Evolutionary conservation across 2,329 filamentous ascomycete genomes (phyloP).

Genomic region (Mycocentrospora acerina): DNA sequence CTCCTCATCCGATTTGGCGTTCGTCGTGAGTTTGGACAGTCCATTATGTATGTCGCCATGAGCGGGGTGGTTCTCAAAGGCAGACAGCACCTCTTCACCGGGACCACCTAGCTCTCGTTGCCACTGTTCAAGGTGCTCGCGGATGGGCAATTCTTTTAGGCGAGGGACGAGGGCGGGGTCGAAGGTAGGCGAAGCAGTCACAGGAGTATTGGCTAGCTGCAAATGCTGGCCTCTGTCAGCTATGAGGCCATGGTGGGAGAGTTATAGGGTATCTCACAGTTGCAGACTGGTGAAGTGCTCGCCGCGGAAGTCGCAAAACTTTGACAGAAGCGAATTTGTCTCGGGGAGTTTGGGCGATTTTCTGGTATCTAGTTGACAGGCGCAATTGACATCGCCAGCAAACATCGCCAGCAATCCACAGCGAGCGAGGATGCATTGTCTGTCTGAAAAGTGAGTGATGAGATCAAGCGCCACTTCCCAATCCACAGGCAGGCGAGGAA

Average conservation of each 20-base stretch:
- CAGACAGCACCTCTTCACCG: slow-evolving; percentile 27
- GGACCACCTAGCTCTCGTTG: slow-evolving; percentile 44
- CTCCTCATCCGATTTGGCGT: slow-evolving; percentile 27
- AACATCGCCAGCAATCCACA: slow-evolving; percentile 14
- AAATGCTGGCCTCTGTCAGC: slow-evolving; percentile 18
- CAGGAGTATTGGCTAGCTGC: slow-evolving; percentile 9
- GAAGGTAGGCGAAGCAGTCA: slow-evolving; percentile 5
- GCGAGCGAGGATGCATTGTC: slow-evolving; percentile 20
- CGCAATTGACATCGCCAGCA: slow-evolving; percentile 32
- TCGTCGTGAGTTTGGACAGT: slow-evolving; percentile 22
- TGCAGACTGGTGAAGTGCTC: slow-evolving; percentile 24
- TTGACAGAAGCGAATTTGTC: slow-evolving; percentile 10
- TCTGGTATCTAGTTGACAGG: slow-evolving; percentile 8
- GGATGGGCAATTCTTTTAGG: slow-evolving; percentile 20
- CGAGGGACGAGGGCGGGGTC: slow-evolving; percentile 16
- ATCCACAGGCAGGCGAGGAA: slow-evolving; percentile 6
- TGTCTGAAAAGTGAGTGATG: slow-evolving; percentile 4
- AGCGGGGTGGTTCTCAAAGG: slow-evolving; percentile 34
- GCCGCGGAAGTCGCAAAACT: slow-evolving; percentile 10
- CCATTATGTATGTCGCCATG: slow-evolving; percentile 26
- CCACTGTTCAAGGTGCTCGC: slow-evolving; percentile 43
- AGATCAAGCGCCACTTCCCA: slow-evolving; percentile 12
- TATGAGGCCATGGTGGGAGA: not conserved
- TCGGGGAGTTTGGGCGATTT: slow-evolving; percentile 2
- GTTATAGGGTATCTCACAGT: slow-evolving; percentile 14